Evolutionary conservation across 495 filamentous ascomycete species (phyloP).

Genomic region (Penicillium maclennaniae): DNA sequence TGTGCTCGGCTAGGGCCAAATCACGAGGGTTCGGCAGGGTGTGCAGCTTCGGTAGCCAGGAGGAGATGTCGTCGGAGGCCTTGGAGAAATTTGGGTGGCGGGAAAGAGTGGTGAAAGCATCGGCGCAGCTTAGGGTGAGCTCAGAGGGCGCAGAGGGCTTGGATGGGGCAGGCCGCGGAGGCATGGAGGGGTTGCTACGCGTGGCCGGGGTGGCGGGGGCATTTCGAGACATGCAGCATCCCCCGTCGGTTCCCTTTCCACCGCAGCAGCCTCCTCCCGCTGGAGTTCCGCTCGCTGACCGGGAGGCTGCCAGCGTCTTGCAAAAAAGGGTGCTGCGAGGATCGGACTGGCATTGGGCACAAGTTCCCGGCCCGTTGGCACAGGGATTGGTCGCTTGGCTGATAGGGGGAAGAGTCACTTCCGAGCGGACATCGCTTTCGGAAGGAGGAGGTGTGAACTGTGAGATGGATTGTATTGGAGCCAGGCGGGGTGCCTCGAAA

Average conservation of each 20-base stretch:
- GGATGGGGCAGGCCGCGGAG: slow-evolving; percentile 24
- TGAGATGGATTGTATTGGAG: slow-evolving; percentile 47
- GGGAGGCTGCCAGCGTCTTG: slow-evolving; percentile 70
- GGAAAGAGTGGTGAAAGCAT: slow-evolving; percentile 76
- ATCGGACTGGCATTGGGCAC: slow-evolving; percentile 72
- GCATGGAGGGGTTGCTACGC: slow-evolving; percentile 26
- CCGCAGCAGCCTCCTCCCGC: slow-evolving; percentile 51
- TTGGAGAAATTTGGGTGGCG: slow-evolving; percentile 75
- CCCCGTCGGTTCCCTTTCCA: slow-evolving; percentile 46
- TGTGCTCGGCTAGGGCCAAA: slow-evolving; percentile 25
- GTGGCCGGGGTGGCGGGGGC: slow-evolving; percentile 25
- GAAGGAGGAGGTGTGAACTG: slow-evolving; percentile 68
- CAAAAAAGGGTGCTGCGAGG: slow-evolving; percentile 82
- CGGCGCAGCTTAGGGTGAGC: slow-evolving; percentile 61
- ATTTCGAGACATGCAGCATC: slow-evolving; percentile 47
- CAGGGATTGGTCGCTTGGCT: slow-evolving; percentile 51
- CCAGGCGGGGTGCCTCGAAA: slow-evolving; percentile 45
- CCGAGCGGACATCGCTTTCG: slow-evolving; percentile 55
- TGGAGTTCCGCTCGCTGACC: slow-evolving; percentile 43
- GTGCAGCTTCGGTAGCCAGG: slow-evolving; percentile 71
- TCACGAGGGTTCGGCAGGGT: slow-evolving; percentile 49
- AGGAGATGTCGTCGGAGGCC: slow-evolving; percentile 69
- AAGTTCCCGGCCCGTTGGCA: slow-evolving; percentile 72
- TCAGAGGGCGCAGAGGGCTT: slow-evolving; percentile 28
- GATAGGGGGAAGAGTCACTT: slow-evolving; percentile 41